phyloP scores from a whole-genome alignment of 257 asterid species.

The Fraxinus pennsylvanica region DNA sequence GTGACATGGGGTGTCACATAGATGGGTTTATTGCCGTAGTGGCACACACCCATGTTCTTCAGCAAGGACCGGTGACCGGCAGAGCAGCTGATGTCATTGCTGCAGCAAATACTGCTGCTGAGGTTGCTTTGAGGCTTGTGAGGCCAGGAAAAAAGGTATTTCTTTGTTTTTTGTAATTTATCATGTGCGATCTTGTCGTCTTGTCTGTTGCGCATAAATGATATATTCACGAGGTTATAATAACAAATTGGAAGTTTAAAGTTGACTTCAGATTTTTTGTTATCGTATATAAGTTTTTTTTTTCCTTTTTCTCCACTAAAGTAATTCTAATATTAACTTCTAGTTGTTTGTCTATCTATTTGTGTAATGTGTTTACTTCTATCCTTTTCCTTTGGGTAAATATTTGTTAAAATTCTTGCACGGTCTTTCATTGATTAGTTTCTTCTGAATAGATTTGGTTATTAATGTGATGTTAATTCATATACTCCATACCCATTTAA shows the following conservation, averaged over 20 bases:
- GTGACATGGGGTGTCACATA: constrained; percentile 96
- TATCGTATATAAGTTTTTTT: not conserved
- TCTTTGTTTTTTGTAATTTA: not conserved
- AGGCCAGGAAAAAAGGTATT: constrained; percentile 87
- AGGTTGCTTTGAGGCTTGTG: constrained; percentile 89
- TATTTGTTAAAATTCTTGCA: not conserved
- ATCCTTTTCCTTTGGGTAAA: not conserved
- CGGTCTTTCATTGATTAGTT: not conserved
- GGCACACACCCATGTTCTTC: constrained; percentile 85
- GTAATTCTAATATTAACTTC: not conserved
- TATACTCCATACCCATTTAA: too few relatives aligned
- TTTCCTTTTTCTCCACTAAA: not conserved
- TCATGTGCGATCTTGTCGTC: not conserved
- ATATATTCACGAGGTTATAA: not conserved
- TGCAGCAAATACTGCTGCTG: constrained; percentile 97
- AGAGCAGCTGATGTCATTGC: constrained; percentile 91
- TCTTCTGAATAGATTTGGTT: not conserved
- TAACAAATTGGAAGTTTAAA: not conserved
- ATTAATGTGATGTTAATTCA: not conserved
- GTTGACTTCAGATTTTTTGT: not conserved
- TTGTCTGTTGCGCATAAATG: not conserved
- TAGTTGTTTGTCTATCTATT: not conserved
- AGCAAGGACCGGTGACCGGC: constrained; percentile 84
- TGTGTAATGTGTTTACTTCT: not conserved
- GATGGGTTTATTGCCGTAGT: constrained; percentile 95